phyloP scores from a whole-genome alignment of 106 monocot species.

The Dendrobium nobile region DNA sequence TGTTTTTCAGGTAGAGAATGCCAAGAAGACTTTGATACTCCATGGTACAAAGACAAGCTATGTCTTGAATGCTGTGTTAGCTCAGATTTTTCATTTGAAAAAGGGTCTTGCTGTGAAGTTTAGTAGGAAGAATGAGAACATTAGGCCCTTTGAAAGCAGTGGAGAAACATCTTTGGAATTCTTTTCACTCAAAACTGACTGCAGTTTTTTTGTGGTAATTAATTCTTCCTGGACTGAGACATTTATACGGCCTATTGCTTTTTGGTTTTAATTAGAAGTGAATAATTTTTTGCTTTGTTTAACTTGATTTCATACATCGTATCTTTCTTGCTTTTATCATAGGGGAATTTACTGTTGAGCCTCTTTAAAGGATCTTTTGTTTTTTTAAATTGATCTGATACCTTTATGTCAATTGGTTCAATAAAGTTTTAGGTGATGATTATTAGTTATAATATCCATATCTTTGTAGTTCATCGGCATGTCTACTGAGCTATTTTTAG shows the following conservation, averaged over 20 bases:
- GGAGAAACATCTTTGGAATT: conserved; percentile 81
- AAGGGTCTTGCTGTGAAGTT: conserved; percentile 56
- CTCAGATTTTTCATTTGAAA: conserved; percentile 70
- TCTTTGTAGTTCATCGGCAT: background rate
- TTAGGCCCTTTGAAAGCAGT: conserved; percentile 81
- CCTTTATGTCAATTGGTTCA: background rate
- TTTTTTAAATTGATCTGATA: background rate
- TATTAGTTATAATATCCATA: background rate
- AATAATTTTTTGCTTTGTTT: background rate
- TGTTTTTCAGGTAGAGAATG: conserved; percentile 60
- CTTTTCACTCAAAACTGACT: conserved; percentile 81
- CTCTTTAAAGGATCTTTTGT: too few relatives aligned
- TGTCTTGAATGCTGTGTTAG: conserved; percentile 52
- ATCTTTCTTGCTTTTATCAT: background rate
- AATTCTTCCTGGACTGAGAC: background rate
- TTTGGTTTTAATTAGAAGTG: background rate
- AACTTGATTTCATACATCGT: background rate
- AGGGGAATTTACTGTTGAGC: background rate
- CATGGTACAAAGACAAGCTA: conserved; percentile 77
- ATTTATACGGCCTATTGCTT: background rate
- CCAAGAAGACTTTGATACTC: conserved; percentile 84
- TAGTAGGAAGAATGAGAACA: conserved; percentile 62
- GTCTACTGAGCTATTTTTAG: background rate
- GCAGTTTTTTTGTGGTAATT: conserved; percentile 79
- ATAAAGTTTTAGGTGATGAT: background rate